phyloP scores from a whole-genome alignment of 805 yeast genomes.

The Cephaloascus albidus region DNA sequence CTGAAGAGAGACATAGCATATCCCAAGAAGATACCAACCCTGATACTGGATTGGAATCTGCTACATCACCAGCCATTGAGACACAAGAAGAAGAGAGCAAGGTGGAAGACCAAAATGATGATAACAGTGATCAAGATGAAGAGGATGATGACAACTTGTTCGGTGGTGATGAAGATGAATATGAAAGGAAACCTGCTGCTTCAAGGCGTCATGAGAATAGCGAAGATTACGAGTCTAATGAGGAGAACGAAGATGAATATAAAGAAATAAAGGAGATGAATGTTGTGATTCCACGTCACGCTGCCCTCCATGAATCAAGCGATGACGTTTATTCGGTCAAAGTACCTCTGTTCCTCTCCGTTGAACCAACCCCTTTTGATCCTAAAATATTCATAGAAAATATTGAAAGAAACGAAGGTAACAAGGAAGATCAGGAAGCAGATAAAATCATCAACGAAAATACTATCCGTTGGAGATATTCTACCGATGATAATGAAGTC shows the following conservation, averaged over 20 bases:
- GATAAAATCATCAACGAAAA: conserved; percentile 68
- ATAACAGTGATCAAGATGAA: conserved; percentile 1
- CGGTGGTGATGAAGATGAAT: conserved; percentile 22
- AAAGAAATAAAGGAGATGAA: conserved; percentile 25
- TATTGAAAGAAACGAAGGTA: conserved; percentile 25
- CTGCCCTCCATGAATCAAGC: conserved; percentile 25
- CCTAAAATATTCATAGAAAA: conserved; percentile 54
- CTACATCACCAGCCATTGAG: too few species aligned
- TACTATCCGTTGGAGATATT: conserved; percentile 91
- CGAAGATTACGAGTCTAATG: conserved; percentile 18
- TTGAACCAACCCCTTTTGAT: conserved; percentile 85
- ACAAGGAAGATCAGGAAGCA: conserved; percentile 43
- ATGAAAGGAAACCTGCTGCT: conserved; percentile 8
- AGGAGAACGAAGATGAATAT: conserved; percentile 22
- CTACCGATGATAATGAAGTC: conserved; percentile 39
- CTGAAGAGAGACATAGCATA: too few species aligned
- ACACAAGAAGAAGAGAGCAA: background rate
- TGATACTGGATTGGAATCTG: too few species aligned
- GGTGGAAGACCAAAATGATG: background rate
- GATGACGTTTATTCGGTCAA: conserved; percentile 40
- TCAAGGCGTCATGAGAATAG: conserved; percentile 11
- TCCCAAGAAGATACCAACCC: too few species aligned
- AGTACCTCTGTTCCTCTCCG: conserved; percentile 73
- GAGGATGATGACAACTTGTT: conserved; percentile 31
- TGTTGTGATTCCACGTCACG: conserved; percentile 41